Conservation (phyloP, 176 grass and related monocot species). For the Thalia dealbata region DNA sequence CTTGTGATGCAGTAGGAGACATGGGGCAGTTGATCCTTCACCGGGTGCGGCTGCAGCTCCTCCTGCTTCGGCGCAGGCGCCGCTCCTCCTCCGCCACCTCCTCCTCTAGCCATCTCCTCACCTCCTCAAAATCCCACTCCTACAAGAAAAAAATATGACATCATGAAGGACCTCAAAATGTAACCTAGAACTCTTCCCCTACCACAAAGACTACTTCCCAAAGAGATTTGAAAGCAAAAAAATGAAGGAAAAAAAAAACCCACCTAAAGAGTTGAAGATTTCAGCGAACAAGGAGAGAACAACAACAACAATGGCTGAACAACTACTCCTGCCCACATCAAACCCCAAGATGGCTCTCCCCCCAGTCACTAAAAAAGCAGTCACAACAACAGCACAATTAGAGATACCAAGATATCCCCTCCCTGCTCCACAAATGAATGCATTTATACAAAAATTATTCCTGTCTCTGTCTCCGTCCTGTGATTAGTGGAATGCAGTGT, state of each 20-base stretch:
- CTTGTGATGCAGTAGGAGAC: slow-evolving; percentile 97
- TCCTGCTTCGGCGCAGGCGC: slow-evolving; percentile 75
- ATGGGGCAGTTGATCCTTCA: slow-evolving; percentile 79
- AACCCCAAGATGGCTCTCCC: too few relatives aligned
- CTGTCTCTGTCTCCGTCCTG: too few relatives aligned
- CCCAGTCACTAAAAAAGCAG: too few relatives aligned
- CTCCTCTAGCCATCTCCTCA: slow-evolving; percentile 46
- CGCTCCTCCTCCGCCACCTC: slow-evolving; percentile 39
- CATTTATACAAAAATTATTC: too few relatives aligned
- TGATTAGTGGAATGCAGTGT: too few relatives aligned
- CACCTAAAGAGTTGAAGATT: neutral
- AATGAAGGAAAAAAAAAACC: too few relatives aligned
- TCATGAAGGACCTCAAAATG: neutral
- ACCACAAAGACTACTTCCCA: neutral
- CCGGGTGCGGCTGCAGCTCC: slow-evolving; percentile 75
- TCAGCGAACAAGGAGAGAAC: neutral
- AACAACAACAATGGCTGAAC: neutral
- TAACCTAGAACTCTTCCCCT: neutral
- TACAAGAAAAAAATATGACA: neutral
- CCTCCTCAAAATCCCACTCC: neutral
- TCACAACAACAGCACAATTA: too few relatives aligned
- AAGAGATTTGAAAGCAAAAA: neutral
- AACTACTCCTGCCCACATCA: too few relatives aligned
- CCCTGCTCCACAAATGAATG: too few relatives aligned
- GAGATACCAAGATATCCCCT: too few relatives aligned